Evolutionary conservation across 2,329 filamentous ascomycete genomes (phyloP), one percentile per base, ranked within the genome.

Genomic region (Amesomyces nigricolor): DNA sequence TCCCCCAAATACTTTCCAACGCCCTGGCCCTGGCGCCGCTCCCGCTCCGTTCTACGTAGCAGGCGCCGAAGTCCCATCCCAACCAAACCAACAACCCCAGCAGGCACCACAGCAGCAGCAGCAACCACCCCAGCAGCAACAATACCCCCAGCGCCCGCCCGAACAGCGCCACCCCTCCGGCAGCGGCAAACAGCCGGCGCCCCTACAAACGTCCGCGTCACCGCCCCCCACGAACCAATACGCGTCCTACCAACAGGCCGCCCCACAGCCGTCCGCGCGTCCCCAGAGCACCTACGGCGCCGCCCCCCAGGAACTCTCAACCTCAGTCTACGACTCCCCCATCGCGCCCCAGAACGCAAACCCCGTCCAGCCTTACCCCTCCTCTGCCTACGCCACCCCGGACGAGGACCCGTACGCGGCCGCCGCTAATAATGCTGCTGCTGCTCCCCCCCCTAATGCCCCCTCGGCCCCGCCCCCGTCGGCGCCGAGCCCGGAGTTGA

Each of bases 271-370:
- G 8, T 71, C 70, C 54, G 81, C 81, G 54, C 81, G 80, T 14
- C 85, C 83, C 3, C 80, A 85, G 65, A 86, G 83, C 68, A 87
- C 82, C 10, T 87, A 87, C 63, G 83, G 85, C 29, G 81, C 83
- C 60, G 62, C 58, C 3, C 83, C 88, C 0, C 88, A 91, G 70
- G 88, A 92, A 71, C 75, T 92, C 46, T 86, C 87, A 26, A 90
- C 88, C 0, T 88, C 87, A 1, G 82, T 82, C 9, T 91, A 91
- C 65, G 87, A 91, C 69, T 88, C 87, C 3, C 88, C 87, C 42
- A 78, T 88, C 39, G 81, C 77, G 11, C 69, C 76, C 5, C 76
- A 79, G 66, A 77, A 76, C 65, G 72, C 73, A 30, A 71, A 66
- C 59, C 72, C 72, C 44, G 68, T 70, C 14, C 70, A 71, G 19